Evolutionary conservation across 441 rosid species (phyloP).

Genomic region (Erysimum cheiri): DNA sequence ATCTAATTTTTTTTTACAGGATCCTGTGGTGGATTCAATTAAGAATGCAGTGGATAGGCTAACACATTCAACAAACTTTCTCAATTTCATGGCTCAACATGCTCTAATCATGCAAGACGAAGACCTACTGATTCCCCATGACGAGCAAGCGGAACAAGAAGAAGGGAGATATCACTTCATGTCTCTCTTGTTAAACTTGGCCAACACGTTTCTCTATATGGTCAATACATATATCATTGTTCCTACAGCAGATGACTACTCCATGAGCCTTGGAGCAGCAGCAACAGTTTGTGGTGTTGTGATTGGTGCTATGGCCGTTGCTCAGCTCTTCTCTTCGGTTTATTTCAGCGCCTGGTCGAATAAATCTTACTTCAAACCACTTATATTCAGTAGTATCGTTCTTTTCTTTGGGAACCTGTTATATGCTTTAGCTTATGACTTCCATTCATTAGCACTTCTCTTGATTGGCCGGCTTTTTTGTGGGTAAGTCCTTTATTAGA

Average conservation of each 20-base stretch:
- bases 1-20: constrained; percentile 59
- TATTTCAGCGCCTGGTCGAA: constrained; percentile 58
- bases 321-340: constrained; percentile 93
- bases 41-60: constrained; percentile 90
- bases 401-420: constrained; percentile 75
- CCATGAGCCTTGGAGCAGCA: constrained; percentile 93
- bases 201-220: constrained; percentile 92
- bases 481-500: constrained; percentile 59
- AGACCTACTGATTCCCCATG: constrained; percentile 73
- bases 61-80: constrained; percentile 83
- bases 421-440: constrained; percentile 92
- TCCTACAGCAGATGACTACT: constrained; percentile 95
- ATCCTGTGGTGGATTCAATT: constrained; percentile 80
- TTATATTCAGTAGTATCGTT: constrained; percentile 85
- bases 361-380: constrained; percentile 88
- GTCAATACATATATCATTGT: constrained; percentile 95
- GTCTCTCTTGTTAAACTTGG: constrained; percentile 87
- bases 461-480: constrained; percentile 84
- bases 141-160: constrained; percentile 56
- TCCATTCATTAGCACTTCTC: constrained; percentile 67
- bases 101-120: constrained; percentile 95
- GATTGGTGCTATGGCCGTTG: constrained; percentile 96
- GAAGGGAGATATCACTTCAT: constrained; percentile 81
- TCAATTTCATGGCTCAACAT: constrained; percentile 92
- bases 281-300: constrained; percentile 98